These are phyloP conservation scores for Leucocoprinus birnbaumii DNA, from an alignment of 768 basidiomycete genomes.

Conservation along the genomic window DNA sequence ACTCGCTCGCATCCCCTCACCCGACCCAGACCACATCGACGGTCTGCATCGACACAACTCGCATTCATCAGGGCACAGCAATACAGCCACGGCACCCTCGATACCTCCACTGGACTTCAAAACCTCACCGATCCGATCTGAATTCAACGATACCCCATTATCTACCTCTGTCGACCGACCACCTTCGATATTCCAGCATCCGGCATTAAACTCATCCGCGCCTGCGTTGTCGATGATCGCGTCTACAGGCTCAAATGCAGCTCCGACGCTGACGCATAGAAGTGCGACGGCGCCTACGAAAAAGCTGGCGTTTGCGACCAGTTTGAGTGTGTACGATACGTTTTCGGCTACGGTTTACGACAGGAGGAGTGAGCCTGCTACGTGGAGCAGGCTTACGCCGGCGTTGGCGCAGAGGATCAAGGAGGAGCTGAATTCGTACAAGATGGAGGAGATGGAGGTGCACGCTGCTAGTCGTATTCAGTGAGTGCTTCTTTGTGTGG, in stretches of 20 bases:
- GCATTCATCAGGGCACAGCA: slow-evolving; percentile 45
- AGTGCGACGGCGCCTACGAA: slow-evolving; percentile 70
- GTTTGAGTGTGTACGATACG: slow-evolving; percentile 95
- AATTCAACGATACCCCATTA: slow-evolving; percentile 25
- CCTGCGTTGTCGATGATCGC: slow-evolving; percentile 72
- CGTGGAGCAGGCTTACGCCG: slow-evolving; percentile 95
- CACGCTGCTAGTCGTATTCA: slow-evolving; percentile 90
- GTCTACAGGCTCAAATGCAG: no score
- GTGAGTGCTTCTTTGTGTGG: slow-evolving; percentile 43
- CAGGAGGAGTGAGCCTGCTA: slow-evolving; percentile 91
- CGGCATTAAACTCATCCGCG: slow-evolving; percentile 85
- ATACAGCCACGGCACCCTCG: slow-evolving; percentile 35
- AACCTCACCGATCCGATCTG: slow-evolving; percentile 24
- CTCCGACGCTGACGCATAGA: slow-evolving; percentile 63
- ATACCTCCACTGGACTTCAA: slow-evolving; percentile 62
- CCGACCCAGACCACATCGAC: slow-evolving; percentile 84
- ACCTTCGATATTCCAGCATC: slow-evolving; percentile 69
- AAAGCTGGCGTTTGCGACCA: slow-evolving; percentile 84
- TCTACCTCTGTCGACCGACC: slow-evolving; percentile 39
- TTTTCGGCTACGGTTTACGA: slow-evolving; percentile 91
- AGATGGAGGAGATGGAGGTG: slow-evolving; percentile 99
- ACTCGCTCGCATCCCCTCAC: slow-evolving; percentile 76
- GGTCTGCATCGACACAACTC: slow-evolving; percentile 73
- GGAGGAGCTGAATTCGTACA: slow-evolving; percentile 97
- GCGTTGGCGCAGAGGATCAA: slow-evolving; percentile 95